phyloP scores from a whole-genome alignment of 139 green algal species.

The Chlamydomonas applanata region DNA sequence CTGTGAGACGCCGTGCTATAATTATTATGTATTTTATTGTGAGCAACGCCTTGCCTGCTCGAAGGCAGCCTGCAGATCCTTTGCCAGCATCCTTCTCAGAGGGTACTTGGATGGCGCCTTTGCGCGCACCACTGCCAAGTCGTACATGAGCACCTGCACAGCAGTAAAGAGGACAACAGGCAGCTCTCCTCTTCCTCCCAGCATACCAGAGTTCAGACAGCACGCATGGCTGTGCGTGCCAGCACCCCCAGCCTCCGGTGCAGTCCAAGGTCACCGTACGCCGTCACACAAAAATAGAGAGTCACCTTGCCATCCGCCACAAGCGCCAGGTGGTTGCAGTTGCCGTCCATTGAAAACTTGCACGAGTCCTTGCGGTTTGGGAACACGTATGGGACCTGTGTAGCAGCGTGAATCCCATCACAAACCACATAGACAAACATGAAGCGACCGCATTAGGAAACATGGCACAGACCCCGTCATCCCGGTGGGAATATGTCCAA shows the following conservation, averaged over 20 bases:
- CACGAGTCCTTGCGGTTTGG: constrained; percentile 22
- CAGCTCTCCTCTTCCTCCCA: neutral
- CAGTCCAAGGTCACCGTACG: no score
- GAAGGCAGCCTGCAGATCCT: constrained; percentile 9
- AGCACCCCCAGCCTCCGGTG: no score
- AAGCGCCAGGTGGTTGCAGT: constrained; percentile 42
- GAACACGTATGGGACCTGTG: constrained; percentile 17
- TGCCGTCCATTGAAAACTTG: constrained; percentile 37
- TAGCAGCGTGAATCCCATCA: no score
- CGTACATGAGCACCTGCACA: constrained; percentile 41
- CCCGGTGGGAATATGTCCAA: no score
- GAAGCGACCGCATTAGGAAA: no score
- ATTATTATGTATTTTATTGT: no score
- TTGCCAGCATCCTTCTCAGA: neutral
- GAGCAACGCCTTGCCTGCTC: constrained; percentile 10
- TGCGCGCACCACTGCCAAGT: constrained; percentile 30
- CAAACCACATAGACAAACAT: no score
- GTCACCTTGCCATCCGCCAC: constrained; percentile 40
- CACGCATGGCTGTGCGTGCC: no score
- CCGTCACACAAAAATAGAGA: no score
- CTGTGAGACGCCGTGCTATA: no score
- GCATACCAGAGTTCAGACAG: neutral
- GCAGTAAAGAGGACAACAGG: neutral
- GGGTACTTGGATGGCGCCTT: neutral
- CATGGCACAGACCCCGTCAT: no score